Base-by-base conservation (phyloP, 148 eudicot species). In the Camellia japonica region DNA sequence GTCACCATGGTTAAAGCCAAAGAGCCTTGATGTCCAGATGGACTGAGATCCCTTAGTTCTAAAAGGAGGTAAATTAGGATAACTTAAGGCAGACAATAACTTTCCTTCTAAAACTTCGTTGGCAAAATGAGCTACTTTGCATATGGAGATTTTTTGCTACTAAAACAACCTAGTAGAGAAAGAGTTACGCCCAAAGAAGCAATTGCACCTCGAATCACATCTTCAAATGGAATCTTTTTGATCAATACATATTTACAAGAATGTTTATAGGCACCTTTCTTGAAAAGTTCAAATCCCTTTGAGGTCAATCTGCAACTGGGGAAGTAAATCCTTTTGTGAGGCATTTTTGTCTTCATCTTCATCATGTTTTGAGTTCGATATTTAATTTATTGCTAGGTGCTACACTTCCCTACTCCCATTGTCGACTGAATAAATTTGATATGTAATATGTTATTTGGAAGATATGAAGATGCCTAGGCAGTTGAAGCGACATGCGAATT, bases 391-490 rank as follows among this genome's bases (percentile, higher is more conserved):
- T 66, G 8, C 20, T 65, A 8, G 15, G 52, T 15, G 52, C 38
- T 49, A 41, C 12, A 59, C 23, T 1, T 47, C 7, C 16, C 74
- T 59, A 43, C 46, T 58, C 44, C 59, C 59, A 1, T 49, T 61
- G 68, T 70, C n/a, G 61, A 60, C 76, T 75, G 58, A 30, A 59
- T 42, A n/a, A 47, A 42, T n/a, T 63, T 41, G 59, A 38, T 44
- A 61, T 20, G 16, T 20, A 15, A 46, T 66, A 71, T 42, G 43
- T 75, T 68, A 54, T 44, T 85, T 83, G 18, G 88, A 75, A 89
- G 91, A 80, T 79, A 78, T 79, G 80, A 89, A 79, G 87, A 91
- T 84, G 74, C 94, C 95, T 79, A 83, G 71, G 61, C 78, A 79
- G 79, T 73, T 14, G 67, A 94, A 87, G 88, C 82, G 77, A 80